phyloP scores from a whole-genome alignment of 768 basidiomycete species.

The Boletus barrowsii region DNA sequence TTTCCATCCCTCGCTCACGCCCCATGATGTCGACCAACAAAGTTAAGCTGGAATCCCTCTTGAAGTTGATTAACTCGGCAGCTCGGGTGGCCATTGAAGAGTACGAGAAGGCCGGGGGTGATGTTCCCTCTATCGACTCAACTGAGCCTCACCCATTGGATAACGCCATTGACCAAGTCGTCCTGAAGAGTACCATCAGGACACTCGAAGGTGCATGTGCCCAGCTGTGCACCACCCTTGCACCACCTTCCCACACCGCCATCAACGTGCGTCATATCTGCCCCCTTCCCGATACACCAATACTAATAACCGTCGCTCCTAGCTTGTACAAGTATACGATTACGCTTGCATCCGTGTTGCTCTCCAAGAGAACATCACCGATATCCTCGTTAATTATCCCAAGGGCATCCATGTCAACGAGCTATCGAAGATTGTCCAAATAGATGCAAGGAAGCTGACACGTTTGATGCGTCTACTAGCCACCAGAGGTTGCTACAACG shows the following conservation, averaged over 20 bases:
- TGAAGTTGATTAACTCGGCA: slow-evolving; percentile 32
- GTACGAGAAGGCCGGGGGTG: slow-evolving; percentile 28
- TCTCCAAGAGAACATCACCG: slow-evolving; percentile 26
- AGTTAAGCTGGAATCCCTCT: slow-evolving; percentile 25
- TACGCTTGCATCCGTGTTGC: slow-evolving; percentile 29
- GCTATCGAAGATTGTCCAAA: slow-evolving; percentile 18
- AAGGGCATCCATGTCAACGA: slow-evolving; percentile 31
- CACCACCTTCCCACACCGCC: slow-evolving; percentile 33
- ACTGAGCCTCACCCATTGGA: slow-evolving; percentile 36
- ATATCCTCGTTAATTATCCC: slow-evolving; percentile 27
- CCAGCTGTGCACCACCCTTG: slow-evolving; percentile 34
- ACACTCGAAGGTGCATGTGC: slow-evolving; percentile 36
- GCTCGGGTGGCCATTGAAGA: slow-evolving; percentile 32
- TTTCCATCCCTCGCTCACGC: not conserved
- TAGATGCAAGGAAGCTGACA: slow-evolving; percentile 28
- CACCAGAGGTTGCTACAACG: slow-evolving; percentile 29
- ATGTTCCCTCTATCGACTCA: slow-evolving; percentile 36
- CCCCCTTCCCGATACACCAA: not conserved
- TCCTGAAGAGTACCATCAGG: slow-evolving; percentile 24
- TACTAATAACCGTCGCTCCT: not conserved
- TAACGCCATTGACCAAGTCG: slow-evolving; percentile 18
- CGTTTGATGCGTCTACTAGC: slow-evolving; percentile 31
- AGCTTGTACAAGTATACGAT: slow-evolving; percentile 29
- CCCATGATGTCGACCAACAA: slow-evolving; percentile 19
- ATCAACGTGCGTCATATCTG: slow-evolving; percentile 27